These are phyloP conservation scores for Melampsora americana DNA, from an alignment of 1,284 basidiomycete species.

Conservation along the genomic window DNA sequence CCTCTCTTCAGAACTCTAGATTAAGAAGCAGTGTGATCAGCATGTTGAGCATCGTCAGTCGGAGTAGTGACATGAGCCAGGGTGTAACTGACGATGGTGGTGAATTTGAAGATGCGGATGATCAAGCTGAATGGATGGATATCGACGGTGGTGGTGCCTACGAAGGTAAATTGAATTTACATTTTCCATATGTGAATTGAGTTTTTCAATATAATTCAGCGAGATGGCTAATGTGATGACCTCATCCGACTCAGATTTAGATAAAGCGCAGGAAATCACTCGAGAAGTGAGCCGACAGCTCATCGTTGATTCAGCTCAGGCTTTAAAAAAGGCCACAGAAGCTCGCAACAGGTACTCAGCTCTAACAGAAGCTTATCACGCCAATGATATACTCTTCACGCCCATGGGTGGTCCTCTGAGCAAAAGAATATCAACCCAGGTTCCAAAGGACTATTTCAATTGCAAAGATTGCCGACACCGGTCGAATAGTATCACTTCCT, in stretches of 20 bases:
- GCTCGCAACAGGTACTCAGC: slow-evolving; percentile 3
- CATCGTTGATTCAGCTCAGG: neutral
- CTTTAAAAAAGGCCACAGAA: neutral
- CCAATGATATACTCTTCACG: neutral
- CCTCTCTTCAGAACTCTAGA: neutral
- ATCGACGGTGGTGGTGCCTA: slow-evolving; percentile 10
- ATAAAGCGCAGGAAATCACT: neutral
- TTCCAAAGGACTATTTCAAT: neutral
- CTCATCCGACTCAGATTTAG: neutral
- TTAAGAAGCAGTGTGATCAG: neutral
- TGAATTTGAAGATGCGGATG: slow-evolving; percentile 3
- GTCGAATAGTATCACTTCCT: neutral
- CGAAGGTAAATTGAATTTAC: neutral
- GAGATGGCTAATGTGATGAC: neutral
- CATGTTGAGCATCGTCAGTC: neutral
- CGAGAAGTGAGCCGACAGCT: neutral
- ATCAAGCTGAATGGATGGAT: slow-evolving; percentile 18
- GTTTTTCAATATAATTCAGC: neutral
- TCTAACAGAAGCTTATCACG: neutral
- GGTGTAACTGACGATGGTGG: neutral
- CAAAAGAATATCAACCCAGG: neutral
- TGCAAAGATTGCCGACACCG: neutral
- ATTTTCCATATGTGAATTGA: neutral
- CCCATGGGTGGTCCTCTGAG: neutral
- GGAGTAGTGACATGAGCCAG: neutral